phyloP scores from a whole-genome alignment of 805 yeast species.

The Spathaspora hagerdaliae region DNA sequence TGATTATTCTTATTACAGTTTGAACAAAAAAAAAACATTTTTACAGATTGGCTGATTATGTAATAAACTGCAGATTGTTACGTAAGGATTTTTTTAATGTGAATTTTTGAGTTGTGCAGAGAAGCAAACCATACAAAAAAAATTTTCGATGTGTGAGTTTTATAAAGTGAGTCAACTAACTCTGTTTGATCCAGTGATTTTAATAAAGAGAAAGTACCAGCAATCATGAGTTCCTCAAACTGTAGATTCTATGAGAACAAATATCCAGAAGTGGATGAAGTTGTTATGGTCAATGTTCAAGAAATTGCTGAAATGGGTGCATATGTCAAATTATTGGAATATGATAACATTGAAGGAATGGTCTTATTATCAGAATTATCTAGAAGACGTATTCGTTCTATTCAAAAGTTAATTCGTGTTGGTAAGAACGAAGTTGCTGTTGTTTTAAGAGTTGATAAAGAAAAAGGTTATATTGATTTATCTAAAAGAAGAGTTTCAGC shows the following conservation, averaged over 20 bases:
- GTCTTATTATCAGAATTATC: constrained; percentile 91
- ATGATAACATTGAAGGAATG: constrained; percentile 99
- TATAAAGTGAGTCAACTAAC: not conserved
- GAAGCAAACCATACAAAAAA: not conserved
- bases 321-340: constrained; percentile 90
- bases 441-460: constrained; percentile 96
- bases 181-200: not conserved
- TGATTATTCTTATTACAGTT: no score
- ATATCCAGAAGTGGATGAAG: constrained; percentile 98
- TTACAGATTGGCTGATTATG: no score
- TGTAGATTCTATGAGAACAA: constrained; percentile 98
- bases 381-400: constrained; percentile 97
- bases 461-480: constrained; percentile 95
- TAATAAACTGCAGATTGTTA: not conserved
- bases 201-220: not conserved
- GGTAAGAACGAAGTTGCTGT: constrained; percentile 98
- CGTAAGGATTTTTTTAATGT: not conserved
- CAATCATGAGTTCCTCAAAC: constrained; percentile 74
- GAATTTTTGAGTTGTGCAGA: not conserved
- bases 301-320: constrained; percentile 99
- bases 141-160: no score
- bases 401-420: constrained; percentile 94
- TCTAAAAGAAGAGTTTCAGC: constrained; percentile 98
- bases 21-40: no score
- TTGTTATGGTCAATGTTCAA: constrained; percentile 97